phyloP scores from a whole-genome alignment of 140 eudicot species.

The Stevia rebaudiana region DNA sequence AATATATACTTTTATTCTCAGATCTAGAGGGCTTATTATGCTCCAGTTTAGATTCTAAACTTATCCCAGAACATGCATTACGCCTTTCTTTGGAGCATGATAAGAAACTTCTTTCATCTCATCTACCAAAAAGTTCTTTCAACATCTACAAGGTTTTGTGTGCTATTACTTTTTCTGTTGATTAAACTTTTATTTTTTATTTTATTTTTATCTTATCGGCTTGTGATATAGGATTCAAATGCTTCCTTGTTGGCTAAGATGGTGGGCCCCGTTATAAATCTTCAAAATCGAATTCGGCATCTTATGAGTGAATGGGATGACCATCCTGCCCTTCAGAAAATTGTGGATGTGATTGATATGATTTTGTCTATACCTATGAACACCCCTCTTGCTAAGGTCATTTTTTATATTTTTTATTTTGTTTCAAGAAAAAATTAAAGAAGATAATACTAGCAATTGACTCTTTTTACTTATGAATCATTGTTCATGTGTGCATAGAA shows the following conservation, averaged over 20 bases:
- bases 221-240: conserved; percentile 58
- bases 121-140: conserved; percentile 33
- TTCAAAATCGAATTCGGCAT: conserved; percentile 43
- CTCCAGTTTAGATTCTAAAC: conserved; percentile 61
- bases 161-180: background rate
- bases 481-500: background rate
- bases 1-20: conserved; percentile 24
- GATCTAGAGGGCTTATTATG: conserved; percentile 51
- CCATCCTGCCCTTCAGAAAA: conserved; percentile 79
- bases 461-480: background rate
- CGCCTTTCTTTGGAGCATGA: conserved; percentile 85
- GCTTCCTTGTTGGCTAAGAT: conserved; percentile 59
- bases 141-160: conserved; percentile 72
- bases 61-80: conserved; percentile 73
- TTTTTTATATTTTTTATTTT: background rate
- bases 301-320: conserved; percentile 75
- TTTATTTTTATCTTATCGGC: background rate
- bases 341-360: conserved; percentile 72
- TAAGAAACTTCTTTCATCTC: conserved; percentile 26
- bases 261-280: conserved; percentile 56
- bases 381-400: conserved; percentile 94
- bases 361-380: conserved; percentile 64
- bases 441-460: background rate
- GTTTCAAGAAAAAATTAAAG: background rate
- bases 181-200: background rate